Conservation (phyloP, 2,329 filamentous ascomycete genomes). For the Fusarium sp. region DNA sequence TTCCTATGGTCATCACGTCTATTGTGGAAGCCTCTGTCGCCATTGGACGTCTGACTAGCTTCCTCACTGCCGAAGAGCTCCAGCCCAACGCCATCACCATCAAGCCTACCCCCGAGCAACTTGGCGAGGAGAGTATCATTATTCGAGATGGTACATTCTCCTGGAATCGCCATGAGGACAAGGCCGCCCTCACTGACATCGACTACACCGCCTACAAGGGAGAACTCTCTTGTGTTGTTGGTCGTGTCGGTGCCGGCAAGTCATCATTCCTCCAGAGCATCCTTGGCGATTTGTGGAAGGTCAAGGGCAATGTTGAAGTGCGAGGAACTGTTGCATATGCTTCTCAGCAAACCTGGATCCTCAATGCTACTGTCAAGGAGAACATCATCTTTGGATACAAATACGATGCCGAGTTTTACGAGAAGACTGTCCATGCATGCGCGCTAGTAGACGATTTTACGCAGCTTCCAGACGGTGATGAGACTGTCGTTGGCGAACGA, state of each 20-base stretch:
- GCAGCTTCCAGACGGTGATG: constrained; percentile 92
- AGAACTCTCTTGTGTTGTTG: constrained; percentile 92
- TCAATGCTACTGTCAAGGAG: constrained; percentile 97
- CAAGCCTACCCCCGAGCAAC: constrained; percentile 76
- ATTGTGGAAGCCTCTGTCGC: constrained; percentile 97
- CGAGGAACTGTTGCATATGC: constrained; percentile 90
- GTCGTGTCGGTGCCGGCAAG: constrained; percentile 94
- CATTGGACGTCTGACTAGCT: constrained; percentile 85
- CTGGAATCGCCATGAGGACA: constrained; percentile 87
- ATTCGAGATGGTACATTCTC: constrained; percentile 91
- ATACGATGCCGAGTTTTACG: constrained; percentile 94
- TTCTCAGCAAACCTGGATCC: constrained; percentile 93
- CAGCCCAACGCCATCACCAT: constrained; percentile 83
- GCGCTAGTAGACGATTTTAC: constrained; percentile 91
- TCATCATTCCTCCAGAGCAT: constrained; percentile 91
- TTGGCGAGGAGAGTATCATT: constrained; percentile 86
- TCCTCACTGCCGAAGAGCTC: constrained; percentile 88
- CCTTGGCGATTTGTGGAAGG: constrained; percentile 92
- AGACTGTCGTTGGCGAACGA: constrained; percentile 95
- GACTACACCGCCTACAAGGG: constrained; percentile 92
- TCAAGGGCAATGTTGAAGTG: constrained; percentile 83
- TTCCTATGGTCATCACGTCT: constrained; percentile 98
- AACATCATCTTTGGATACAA: constrained; percentile 97
- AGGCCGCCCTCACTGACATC: constrained; percentile 81
- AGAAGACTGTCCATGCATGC: constrained; percentile 91